phyloP scores from a whole-genome alignment of 2,329 filamentous ascomycete genomes.

The Aphanoascus verrucosus region DNA sequence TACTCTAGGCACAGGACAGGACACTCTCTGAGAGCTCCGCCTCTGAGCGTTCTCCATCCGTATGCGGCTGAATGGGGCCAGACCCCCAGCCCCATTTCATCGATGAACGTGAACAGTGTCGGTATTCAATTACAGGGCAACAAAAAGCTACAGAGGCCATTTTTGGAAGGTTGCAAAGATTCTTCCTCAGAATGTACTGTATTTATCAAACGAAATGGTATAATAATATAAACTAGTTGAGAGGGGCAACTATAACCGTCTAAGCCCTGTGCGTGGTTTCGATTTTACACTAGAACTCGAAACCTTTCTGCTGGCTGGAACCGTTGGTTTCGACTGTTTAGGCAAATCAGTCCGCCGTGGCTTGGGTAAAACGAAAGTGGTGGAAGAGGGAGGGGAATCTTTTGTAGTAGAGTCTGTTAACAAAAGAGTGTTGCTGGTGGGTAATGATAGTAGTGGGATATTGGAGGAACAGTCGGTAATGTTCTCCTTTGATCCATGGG shows the following conservation, averaged over 20 bases:
- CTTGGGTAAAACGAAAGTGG: background rate
- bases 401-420: background rate
- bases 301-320: background rate
- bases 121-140: too few relatives aligned
- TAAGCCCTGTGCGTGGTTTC: conserved; percentile 12
- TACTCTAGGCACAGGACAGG: too few relatives aligned
- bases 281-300: background rate
- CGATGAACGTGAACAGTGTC: too few relatives aligned
- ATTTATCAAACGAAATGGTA: background rate
- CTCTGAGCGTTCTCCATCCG: too few relatives aligned
- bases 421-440: background rate
- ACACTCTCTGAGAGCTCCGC: too few relatives aligned
- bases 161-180: too few relatives aligned
- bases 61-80: too few relatives aligned
- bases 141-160: too few relatives aligned
- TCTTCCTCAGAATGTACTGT: background rate
- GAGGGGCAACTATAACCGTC: conserved; percentile 2
- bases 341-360: background rate
- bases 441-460: background rate
- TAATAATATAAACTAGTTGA: background rate
- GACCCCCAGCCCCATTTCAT: too few relatives aligned
- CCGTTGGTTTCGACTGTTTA: background rate
- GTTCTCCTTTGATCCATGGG: background rate
- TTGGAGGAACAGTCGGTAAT: background rate
- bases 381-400: background rate